These are phyloP conservation scores for Pelargonium myrrhifolium DNA, from an alignment of 441 rosid genomes.

Conservation along the genomic window DNA sequence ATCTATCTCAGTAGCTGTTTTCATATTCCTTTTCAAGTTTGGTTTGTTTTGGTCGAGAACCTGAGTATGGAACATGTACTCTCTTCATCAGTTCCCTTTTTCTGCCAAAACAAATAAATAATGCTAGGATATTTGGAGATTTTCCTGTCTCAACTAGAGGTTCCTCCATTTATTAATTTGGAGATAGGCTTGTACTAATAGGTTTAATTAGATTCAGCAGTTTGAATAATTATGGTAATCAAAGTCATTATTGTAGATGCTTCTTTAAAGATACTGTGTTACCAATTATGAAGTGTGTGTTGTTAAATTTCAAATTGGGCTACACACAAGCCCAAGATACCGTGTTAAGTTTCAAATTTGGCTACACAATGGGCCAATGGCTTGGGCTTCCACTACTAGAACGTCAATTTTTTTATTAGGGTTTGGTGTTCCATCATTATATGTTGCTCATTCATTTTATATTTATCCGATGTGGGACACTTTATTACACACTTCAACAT, in stretches of 20 bases:
- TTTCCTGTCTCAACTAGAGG: not conserved
- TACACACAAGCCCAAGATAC: too few species aligned
- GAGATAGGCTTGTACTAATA: not conserved
- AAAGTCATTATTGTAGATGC: not conserved
- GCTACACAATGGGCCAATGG: too few species aligned
- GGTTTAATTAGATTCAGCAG: not conserved
- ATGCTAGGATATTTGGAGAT: not conserved
- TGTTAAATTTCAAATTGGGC: too few species aligned
- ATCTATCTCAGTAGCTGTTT: not conserved
- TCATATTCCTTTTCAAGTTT: constrained; percentile 1
- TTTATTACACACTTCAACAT: too few species aligned
- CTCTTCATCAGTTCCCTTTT: not conserved
- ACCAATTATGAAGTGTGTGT: not conserved
- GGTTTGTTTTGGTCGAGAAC: not conserved
- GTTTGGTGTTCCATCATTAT: too few species aligned
- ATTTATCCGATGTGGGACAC: too few species aligned
- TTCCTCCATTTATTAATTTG: not conserved
- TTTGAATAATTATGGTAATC: not conserved
- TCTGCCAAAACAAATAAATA: not conserved
- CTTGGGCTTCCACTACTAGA: too few species aligned
- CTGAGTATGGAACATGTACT: not conserved
- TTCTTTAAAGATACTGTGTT: not conserved
- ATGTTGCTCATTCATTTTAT: too few species aligned
- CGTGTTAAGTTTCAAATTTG: too few species aligned
- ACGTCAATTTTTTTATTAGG: too few species aligned